These are phyloP conservation scores for Botrytis squamosa DNA, from an alignment of 2,329 filamentous ascomycete genomes.

Conservation along the genomic window DNA sequence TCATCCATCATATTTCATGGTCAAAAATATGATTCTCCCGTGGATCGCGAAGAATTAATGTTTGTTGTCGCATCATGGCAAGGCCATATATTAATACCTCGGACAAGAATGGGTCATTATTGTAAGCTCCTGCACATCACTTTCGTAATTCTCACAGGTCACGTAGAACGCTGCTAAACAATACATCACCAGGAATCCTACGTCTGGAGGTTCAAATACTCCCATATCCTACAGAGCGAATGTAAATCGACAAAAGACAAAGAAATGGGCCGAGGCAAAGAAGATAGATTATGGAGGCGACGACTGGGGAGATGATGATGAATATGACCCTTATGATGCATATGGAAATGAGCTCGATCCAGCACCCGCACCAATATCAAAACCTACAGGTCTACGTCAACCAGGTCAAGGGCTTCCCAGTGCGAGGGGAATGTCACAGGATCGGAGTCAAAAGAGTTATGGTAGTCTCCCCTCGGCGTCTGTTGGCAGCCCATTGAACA, in stretches of 20 bases:
- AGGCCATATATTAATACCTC: constrained; percentile 34
- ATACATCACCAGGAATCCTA: constrained; percentile 29
- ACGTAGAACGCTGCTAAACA: constrained; percentile 12
- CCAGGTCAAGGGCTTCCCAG: constrained; percentile 39
- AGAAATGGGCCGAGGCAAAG: constrained; percentile 93
- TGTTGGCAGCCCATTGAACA: constrained; percentile 22
- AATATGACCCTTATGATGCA: constrained; percentile 48
- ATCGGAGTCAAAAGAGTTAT: constrained; percentile 35
- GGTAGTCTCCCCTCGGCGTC: constrained; percentile 37
- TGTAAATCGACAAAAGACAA: constrained; percentile 84
- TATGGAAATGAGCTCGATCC: constrained; percentile 42
- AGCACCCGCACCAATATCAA: constrained; percentile 33
- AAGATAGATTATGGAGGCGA: constrained; percentile 85
- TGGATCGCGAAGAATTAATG: constrained; percentile 21
- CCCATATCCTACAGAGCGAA: constrained; percentile 68
- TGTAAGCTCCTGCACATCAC: constrained; percentile 1
- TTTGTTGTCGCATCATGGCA: constrained; percentile 34
- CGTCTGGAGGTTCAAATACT: constrained; percentile 24
- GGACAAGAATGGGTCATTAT: constrained; percentile 19
- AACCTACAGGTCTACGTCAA: constrained; percentile 46
- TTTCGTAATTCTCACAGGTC: neutral
- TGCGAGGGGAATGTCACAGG: constrained; percentile 21
- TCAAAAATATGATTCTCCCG: constrained; percentile 17
- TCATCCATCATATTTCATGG: constrained; percentile 3
- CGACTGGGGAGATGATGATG: constrained; percentile 79